A percentile compares a stretch with the other conserved stretches of the same genome.
These are phyloP conservation scores for Backusella macrospora DNA, from an alignment of 192 early-diverging fungal genomes.

Conservation along the genomic window DNA sequence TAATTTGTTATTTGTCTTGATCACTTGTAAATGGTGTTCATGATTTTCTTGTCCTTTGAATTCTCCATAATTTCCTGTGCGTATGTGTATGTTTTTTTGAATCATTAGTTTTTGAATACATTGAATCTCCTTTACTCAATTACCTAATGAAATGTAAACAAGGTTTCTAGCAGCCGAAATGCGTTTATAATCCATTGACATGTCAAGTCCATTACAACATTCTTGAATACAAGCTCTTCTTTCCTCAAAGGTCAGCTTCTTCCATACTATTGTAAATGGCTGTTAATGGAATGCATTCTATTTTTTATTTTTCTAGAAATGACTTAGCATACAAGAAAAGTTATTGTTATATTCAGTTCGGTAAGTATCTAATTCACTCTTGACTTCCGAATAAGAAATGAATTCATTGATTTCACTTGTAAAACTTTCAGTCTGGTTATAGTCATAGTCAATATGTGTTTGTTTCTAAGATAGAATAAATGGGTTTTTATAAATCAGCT, in stretches of 20 bases:
- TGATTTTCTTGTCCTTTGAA: background rate
- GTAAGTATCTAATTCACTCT: constrained; percentile 42
- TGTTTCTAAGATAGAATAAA: constrained; percentile 10
- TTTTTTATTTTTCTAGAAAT: background rate
- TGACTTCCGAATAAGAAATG: constrained; percentile 55
- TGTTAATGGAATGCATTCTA: background rate
- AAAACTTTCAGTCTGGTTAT: constrained; percentile 52
- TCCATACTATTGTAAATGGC: constrained; percentile 44
- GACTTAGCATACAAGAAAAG: constrained; percentile 39
- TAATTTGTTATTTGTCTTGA: constrained; percentile 50
- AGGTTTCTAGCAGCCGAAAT: constrained; percentile 56
- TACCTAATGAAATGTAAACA: constrained; percentile 73
- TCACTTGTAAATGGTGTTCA: background rate
- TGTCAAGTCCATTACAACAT: constrained; percentile 63
- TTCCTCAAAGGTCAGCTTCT: constrained; percentile 40
- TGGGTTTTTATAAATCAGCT: background rate
- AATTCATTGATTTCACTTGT: constrained; percentile 62
- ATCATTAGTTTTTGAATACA: too few species aligned
- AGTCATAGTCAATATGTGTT: constrained; percentile 50
- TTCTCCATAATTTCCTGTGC: constrained; percentile 17
- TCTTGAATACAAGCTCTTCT: constrained; percentile 49
- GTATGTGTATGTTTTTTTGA: background rate
- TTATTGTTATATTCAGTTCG: constrained; percentile 42
- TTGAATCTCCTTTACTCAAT: background rate
- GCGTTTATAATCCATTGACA: constrained; percentile 48